Evolutionary conservation across 2,329 filamentous ascomycete species (phyloP).

Genomic region (Apiospora pterosperma): DNA sequence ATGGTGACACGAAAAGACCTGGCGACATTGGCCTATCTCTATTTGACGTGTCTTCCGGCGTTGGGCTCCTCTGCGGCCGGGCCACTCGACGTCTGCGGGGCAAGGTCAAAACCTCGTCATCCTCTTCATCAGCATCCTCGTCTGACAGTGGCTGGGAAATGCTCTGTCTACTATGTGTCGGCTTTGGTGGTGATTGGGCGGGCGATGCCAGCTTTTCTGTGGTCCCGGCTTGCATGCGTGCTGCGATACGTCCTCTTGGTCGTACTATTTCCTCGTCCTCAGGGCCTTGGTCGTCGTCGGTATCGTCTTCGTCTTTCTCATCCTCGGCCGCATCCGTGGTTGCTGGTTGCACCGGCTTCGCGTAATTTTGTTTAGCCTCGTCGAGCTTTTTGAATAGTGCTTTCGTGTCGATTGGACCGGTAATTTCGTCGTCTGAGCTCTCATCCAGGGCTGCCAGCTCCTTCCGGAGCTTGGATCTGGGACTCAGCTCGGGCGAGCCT

Average conservation of each 20-base stretch:
- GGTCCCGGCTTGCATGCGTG: slow-evolving; percentile 22
- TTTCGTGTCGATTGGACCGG: slow-evolving; percentile 19
- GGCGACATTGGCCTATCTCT: slow-evolving; percentile 37
- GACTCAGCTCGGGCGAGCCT: slow-evolving; percentile 43
- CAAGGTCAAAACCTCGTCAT: slow-evolving; percentile 18
- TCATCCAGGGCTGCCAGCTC: slow-evolving; percentile 46
- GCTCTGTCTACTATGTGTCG: background rate
- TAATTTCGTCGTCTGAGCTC: slow-evolving; percentile 44
- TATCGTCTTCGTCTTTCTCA: slow-evolving; percentile 27
- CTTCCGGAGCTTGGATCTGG: slow-evolving; percentile 52
- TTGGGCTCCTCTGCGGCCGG: slow-evolving; percentile 18
- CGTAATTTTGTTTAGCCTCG: slow-evolving; percentile 12
- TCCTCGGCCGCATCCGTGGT: background rate
- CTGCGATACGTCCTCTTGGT: slow-evolving; percentile 34
- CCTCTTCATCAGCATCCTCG: slow-evolving; percentile 19
- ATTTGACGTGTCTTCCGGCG: slow-evolving; percentile 24
- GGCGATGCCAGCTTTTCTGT: background rate
- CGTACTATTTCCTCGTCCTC: slow-evolving; percentile 37
- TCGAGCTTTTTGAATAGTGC: slow-evolving; percentile 20
- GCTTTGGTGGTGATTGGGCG: slow-evolving; percentile 1
- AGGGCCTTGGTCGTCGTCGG: slow-evolving; percentile 39
- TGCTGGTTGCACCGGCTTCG: slow-evolving; percentile 11
- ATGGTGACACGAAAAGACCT: slow-evolving; percentile 56
- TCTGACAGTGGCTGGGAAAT: slow-evolving; percentile 5
- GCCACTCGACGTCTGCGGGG: slow-evolving; percentile 22